Evolutionary conservation across 2,329 filamentous ascomycete genomes (phyloP).

Genomic region (Phoma sp.): DNA sequence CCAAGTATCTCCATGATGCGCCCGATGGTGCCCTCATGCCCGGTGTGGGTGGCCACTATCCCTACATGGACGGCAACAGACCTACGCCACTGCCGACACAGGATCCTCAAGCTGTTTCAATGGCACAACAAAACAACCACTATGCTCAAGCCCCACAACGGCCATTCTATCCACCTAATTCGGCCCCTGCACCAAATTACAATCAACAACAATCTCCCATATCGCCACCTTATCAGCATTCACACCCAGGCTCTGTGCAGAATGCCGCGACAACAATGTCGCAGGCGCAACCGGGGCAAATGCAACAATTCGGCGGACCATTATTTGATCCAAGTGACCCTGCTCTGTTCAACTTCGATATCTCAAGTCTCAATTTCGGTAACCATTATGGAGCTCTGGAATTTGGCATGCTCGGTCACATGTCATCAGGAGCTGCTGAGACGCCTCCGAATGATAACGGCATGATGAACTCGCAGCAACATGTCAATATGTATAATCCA

Average conservation of each 20-base stretch:
- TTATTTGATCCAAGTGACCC: constrained; percentile 93
- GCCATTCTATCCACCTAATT: constrained; percentile 50
- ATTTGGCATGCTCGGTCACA: constrained; percentile 94
- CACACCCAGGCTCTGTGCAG: constrained; percentile 53
- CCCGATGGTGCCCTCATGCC: constrained; percentile 87
- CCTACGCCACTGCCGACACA: constrained; percentile 43
- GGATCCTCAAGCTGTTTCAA: constrained; percentile 29
- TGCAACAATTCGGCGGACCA: constrained; percentile 57
- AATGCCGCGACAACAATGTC: constrained; percentile 55
- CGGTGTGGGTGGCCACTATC: constrained; percentile 77
- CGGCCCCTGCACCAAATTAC: constrained; percentile 55
- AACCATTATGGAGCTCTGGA: constrained; percentile 96
- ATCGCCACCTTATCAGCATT: constrained; percentile 73
- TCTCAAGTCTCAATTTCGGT: constrained; percentile 91
- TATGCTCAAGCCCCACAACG: constrained; percentile 49
- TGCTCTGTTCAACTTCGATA: constrained; percentile 92
- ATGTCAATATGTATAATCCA: constrained; percentile 47
- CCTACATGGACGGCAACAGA: constrained; percentile 57
- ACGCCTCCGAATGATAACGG: constrained; percentile 70
- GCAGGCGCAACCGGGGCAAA: constrained; percentile 45
- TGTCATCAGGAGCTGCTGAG: constrained; percentile 89
- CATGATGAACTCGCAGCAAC: constrained; percentile 43
- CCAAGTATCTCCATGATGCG: constrained; percentile 97
- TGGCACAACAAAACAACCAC: constrained; percentile 49
- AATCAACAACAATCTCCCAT: constrained; percentile 75